A percentile compares a stretch with the other conserved stretches of the same genome.
These are phyloP conservation scores for Amborella trichopoda DNA, from an alignment of 164 flowering plant genomes.

Conservation along the genomic window DNA sequence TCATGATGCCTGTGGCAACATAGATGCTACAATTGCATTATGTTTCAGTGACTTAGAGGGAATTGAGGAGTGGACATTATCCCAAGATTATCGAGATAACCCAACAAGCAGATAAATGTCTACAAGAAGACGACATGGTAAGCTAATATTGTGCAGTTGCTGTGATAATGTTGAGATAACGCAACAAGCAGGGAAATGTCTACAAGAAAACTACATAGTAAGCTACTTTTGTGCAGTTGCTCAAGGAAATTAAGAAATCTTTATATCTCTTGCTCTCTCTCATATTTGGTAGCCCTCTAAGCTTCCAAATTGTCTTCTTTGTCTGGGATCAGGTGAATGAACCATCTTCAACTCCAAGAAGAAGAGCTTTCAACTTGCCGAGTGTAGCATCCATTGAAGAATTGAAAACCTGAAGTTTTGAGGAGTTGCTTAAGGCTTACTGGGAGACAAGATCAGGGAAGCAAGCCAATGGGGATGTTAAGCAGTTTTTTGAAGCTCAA, in stretches of 20 bases:
- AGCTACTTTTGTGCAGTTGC: too few relatives aligned
- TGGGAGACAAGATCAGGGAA: conserved; percentile 63
- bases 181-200: conserved; percentile 85
- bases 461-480: conserved; percentile 68
- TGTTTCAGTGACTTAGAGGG: conserved; percentile 70
- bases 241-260: too few relatives aligned
- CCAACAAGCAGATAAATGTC: too few relatives aligned
- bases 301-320: too few relatives aligned
- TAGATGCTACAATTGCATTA: conserved; percentile 69
- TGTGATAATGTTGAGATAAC: too few relatives aligned
- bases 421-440: conserved; percentile 58
- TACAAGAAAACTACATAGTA: conserved; percentile 74
- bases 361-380: conserved; percentile 64
- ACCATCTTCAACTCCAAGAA: conserved; percentile 90
- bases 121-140: too few relatives aligned
- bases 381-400: conserved; percentile 80
- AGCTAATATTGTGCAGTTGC: too few relatives aligned
- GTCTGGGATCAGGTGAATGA: conserved; percentile 81
- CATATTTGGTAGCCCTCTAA: too few relatives aligned
- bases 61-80: conserved; percentile 71
- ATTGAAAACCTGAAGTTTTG: conserved; percentile 79
- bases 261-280: too few relatives aligned
- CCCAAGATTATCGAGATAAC: conserved; percentile 82
- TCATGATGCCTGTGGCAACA: conserved; percentile 71
- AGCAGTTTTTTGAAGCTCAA: conserved; percentile 33